These are phyloP conservation scores for Aquanectria penicillioides DNA, from an alignment of 2,329 filamentous ascomycete genomes.

Conservation along the genomic window DNA sequence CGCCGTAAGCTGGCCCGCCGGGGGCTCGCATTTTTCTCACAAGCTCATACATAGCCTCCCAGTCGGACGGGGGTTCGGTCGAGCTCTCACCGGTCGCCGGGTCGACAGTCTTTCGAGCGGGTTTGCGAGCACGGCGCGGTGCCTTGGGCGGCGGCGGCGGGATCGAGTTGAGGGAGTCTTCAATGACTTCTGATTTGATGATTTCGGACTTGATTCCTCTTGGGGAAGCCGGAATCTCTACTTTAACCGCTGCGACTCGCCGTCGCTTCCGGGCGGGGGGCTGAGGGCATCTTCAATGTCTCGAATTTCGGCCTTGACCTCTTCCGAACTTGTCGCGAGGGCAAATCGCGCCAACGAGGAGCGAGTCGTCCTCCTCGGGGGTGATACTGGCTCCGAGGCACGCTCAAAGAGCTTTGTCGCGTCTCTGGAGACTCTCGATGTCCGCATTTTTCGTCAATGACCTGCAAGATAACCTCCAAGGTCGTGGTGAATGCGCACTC, in stretches of 20 bases:
- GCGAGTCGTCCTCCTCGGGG: constrained; percentile 59
- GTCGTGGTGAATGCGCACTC: neutral
- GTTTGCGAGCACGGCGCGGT: constrained; percentile 53
- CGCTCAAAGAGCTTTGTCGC: constrained; percentile 64
- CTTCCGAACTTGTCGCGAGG: constrained; percentile 42
- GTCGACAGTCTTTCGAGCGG: constrained; percentile 56
- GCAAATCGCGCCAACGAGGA: constrained; percentile 60
- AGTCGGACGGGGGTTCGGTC: constrained; percentile 75
- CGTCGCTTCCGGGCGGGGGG: constrained; percentile 45
- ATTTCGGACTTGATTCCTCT: constrained; percentile 53
- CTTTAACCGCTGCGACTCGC: constrained; percentile 34
- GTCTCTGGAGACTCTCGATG: constrained; percentile 67
- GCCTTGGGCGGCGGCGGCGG: constrained; percentile 40
- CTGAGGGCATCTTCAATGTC: constrained; percentile 69
- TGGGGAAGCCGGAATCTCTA: constrained; percentile 23
- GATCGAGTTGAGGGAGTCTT: constrained; percentile 39
- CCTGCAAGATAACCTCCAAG: constrained; percentile 1
- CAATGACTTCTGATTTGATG: constrained; percentile 53
- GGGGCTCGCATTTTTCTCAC: constrained; percentile 79
- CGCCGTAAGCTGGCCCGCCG: constrained; percentile 69
- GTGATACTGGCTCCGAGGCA: constrained; percentile 36
- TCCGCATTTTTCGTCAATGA: constrained; percentile 56
- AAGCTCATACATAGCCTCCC: constrained; percentile 82
- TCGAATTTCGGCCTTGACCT: constrained; percentile 31
- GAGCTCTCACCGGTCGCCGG: constrained; percentile 51